These are phyloP conservation scores for Colletotrichum eremochloae DNA, from an alignment of 2,329 filamentous ascomycete species.

Conservation along the genomic window DNA sequence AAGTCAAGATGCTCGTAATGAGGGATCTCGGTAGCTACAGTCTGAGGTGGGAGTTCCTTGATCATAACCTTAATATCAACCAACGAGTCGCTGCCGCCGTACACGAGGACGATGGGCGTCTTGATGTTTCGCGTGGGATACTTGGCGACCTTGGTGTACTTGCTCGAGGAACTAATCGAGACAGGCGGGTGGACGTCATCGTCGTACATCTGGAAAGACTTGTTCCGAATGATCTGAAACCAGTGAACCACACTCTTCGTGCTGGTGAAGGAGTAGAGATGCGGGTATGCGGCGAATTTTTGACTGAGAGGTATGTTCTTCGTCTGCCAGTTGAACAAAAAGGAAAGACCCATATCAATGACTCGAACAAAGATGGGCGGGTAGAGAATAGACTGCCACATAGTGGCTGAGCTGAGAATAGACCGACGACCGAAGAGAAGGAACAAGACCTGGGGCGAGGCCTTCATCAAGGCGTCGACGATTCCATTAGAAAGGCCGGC, in stretches of 20 bases:
- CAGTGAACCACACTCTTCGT: constrained; percentile 98
- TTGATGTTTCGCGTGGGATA: constrained; percentile 98
- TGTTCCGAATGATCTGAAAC: constrained; percentile 99
- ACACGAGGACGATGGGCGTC: constrained; percentile 92
- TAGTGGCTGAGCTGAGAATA: constrained; percentile 91
- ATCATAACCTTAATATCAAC: constrained; percentile 96
- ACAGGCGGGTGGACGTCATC: constrained; percentile 89
- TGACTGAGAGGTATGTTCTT: constrained; percentile 87
- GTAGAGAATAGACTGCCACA: constrained; percentile 97
- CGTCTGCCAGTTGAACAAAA: constrained; percentile 91
- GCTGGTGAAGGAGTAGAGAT: constrained; percentile 96
- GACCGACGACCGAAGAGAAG: constrained; percentile 92
- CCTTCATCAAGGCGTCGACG: constrained; percentile 92
- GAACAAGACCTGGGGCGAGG: constrained; percentile 92
- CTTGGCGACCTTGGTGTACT: constrained; percentile 95
- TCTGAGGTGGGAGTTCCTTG: constrained; percentile 86
- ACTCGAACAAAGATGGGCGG: constrained; percentile 91
- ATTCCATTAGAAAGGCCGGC: constrained; percentile 90
- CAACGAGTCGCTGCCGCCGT: constrained; percentile 92
- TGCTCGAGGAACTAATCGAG: constrained; percentile 76
- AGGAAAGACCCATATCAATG: constrained; percentile 84
- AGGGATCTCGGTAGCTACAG: constrained; percentile 85
- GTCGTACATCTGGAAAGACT: constrained; percentile 98
- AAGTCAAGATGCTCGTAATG: constrained; percentile 99
- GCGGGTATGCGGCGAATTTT: constrained; percentile 94